These are phyloP conservation scores for Sporothrix sp. DNA, from an alignment of 2,329 filamentous ascomycete genomes.

Conservation along the genomic window DNA sequence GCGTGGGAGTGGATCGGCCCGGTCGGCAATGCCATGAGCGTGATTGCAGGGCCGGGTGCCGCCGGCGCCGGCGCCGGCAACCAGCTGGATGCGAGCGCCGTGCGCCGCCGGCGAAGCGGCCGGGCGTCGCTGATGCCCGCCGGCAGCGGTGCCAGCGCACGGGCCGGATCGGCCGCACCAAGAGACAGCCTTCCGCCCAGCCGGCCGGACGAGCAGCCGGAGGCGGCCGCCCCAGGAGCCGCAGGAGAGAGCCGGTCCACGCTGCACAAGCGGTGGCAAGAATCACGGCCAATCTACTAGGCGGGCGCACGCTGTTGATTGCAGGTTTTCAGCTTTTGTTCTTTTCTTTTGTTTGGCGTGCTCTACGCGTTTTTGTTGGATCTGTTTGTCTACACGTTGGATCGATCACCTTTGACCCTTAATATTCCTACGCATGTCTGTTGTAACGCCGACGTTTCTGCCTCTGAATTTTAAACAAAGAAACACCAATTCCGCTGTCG, in stretches of 20 bases:
- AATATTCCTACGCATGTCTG: no score
- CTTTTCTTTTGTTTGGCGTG: not conserved
- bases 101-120: conserved; percentile 40
- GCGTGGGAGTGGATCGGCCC: conserved; percentile 64
- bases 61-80: conserved; percentile 21
- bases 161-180: conserved; percentile 28
- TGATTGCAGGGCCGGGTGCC: conserved; percentile 22
- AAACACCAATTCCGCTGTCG: no score
- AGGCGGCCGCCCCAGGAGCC: conserved; percentile 27
- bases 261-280: conserved; percentile 31
- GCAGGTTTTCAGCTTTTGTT: no score
- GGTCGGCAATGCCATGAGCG: conserved; percentile 30
- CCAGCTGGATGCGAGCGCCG: conserved; percentile 8
- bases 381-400: not conserved
- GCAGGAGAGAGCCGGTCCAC: conserved; percentile 25
- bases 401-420: no score
- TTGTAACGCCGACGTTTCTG: no score
- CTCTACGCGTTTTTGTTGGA: not conserved
- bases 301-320: no score
- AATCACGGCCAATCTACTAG: conserved; percentile 25
- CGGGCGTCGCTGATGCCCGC: conserved; percentile 39
- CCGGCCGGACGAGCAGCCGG: conserved; percentile 28
- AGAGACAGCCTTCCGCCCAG: conserved; percentile 23
- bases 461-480: no score
- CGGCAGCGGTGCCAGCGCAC: conserved; percentile 23